phyloP scores from a whole-genome alignment of 306 rosid genomes.

The Vigna radiata region DNA sequence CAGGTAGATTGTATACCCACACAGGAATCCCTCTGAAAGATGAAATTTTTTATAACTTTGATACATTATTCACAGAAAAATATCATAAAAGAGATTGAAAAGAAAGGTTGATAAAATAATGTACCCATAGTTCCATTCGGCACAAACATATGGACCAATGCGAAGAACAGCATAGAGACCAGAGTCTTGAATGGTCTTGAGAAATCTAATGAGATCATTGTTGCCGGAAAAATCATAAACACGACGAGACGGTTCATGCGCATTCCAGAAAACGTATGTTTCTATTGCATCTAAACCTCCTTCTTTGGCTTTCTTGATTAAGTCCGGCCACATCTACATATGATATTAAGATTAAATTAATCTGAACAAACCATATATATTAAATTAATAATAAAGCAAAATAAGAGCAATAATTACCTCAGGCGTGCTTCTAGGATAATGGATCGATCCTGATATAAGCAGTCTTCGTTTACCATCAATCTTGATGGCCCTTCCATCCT shows the following conservation, averaged over 20 bases:
- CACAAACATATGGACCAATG: no score
- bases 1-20: conserved; percentile 68
- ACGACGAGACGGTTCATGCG: no score
- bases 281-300: conserved; percentile 48
- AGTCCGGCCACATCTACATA: conserved; percentile 68
- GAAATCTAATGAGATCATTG: no score
- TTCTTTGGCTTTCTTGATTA: conserved; percentile 58
- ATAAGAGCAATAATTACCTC: conserved; percentile 2
- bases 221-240: no score
- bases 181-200: no score
- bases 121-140: conserved; percentile 44
- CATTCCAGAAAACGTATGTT: no score
- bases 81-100: not conserved
- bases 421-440: conserved; percentile 69
- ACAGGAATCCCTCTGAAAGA: conserved; percentile 62
- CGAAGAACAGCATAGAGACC: no score
- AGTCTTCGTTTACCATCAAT: conserved; percentile 54
- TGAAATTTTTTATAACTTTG: not conserved
- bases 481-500: conserved; percentile 57
- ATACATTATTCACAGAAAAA: not conserved
- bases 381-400: no score
- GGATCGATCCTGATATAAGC: conserved; percentile 59
- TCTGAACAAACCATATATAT: no score
- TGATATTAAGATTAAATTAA: not conserved
- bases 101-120: not conserved